Evolutionary conservation across 1,139 yeast genomes (phyloP).

Genomic region (Diutina catenulata): DNA sequence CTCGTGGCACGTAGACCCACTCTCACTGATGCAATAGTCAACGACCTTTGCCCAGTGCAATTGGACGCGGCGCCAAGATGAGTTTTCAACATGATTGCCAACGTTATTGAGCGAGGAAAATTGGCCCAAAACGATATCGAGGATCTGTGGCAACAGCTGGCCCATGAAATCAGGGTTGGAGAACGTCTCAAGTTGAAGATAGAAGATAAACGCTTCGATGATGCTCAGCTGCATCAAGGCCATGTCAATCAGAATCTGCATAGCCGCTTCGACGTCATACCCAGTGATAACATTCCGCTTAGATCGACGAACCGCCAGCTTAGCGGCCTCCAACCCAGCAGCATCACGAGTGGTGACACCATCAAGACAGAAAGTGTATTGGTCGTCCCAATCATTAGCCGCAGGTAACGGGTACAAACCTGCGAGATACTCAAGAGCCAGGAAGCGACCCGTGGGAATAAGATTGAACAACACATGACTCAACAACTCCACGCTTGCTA

Average conservation of each 20-base stretch:
- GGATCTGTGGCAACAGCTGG: conserved; percentile 16
- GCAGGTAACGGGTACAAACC: conserved; percentile 1
- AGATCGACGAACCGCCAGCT: background rate
- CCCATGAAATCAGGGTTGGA: conserved; percentile 29
- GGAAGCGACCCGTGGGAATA: background rate
- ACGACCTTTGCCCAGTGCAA: conserved; percentile 21
- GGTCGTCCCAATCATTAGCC: background rate
- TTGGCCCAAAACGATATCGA: conserved; percentile 22
- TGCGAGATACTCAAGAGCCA: background rate
- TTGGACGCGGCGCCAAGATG: conserved; percentile 22
- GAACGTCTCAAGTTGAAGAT: conserved; percentile 31
- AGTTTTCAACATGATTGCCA: conserved; percentile 21
- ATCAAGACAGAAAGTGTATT: background rate
- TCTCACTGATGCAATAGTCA: conserved; percentile 24
- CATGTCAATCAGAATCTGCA: conserved; percentile 14
- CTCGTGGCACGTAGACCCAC: conserved; percentile 30
- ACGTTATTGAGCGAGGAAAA: conserved; percentile 16
- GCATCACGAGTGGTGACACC: background rate
- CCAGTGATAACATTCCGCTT: background rate
- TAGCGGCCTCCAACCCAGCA: background rate
- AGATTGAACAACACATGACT: conserved; percentile 1
- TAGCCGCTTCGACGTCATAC: conserved; percentile 17
- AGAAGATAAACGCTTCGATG: conserved; percentile 23
- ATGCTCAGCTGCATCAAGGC: conserved; percentile 21
- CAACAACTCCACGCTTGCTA: conserved; percentile 1